phyloP scores from a whole-genome alignment of 2,329 filamentous ascomycete species.

The Tolypocladium tropicale region DNA sequence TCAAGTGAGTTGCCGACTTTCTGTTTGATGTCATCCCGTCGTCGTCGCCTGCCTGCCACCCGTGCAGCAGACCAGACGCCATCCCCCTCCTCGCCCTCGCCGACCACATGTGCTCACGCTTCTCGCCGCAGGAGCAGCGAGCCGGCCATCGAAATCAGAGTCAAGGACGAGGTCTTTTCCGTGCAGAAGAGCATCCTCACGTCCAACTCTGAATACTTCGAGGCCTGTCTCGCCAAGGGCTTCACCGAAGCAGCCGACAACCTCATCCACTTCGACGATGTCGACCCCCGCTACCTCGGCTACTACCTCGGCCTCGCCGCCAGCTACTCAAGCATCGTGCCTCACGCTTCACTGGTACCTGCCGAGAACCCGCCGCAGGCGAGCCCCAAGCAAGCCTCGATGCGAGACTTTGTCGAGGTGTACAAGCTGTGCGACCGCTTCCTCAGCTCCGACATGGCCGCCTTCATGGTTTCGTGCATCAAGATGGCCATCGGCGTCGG shows the following conservation, averaged over 20 bases:
- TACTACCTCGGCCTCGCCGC: constrained; percentile 24
- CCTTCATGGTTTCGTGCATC: constrained; percentile 19
- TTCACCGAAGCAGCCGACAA: constrained; percentile 18
- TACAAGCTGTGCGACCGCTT: constrained; percentile 27
- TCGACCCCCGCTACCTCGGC: constrained; percentile 21
- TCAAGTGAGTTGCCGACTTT: constrained; percentile 16
- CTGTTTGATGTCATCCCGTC: not conserved
- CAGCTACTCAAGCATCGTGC: constrained; percentile 21
- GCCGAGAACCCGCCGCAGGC: constrained; percentile 15
- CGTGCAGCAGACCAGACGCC: too few species aligned
- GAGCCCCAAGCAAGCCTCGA: constrained; percentile 12
- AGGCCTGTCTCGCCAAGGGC: constrained; percentile 14
- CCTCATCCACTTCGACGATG: constrained; percentile 18
- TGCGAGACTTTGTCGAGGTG: constrained; percentile 23
- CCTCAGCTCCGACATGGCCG: constrained; percentile 17
- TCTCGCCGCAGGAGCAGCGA: constrained; percentile 14
- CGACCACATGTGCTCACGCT: not conserved
- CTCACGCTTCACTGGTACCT: constrained; percentile 14
- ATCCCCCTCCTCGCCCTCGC: not conserved
- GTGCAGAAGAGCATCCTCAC: constrained; percentile 19
- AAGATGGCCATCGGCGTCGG: constrained; percentile 18
- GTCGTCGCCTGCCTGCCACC: too few species aligned
- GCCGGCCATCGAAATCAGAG: constrained; percentile 18
- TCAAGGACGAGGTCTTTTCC: constrained; percentile 17
- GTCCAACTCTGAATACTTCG: constrained; percentile 23